Base-by-base conservation (phyloP, 495 filamentous ascomycete species). In the Aspergillus baeticus region DNA sequence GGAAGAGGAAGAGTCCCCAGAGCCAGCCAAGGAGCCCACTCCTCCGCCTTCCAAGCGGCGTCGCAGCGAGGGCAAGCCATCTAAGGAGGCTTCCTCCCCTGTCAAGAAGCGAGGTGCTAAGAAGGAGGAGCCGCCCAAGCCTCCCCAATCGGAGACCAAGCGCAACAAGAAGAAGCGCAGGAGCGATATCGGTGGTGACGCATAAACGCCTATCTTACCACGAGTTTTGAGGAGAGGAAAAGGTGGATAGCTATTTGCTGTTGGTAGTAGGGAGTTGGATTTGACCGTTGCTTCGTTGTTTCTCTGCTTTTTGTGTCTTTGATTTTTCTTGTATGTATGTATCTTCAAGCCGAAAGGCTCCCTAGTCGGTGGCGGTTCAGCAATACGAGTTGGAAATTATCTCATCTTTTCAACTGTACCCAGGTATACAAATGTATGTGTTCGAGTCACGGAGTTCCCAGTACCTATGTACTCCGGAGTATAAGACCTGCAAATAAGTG, bases 101-200 rank as follows among this genome's bases (percentile, higher is more conserved):
- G 36, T 43, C n/a, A 76, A 74, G 64, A 76, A 72, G 63, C 67
- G 69, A 39, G 61, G 71, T 35, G 53, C 62, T 4, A 76, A 77
- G 60, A 76, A 79, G 58, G 76, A 81, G 37, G 71, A 23, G 77
- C 74, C 47, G 71, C 82, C 77, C 70, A 87, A 87, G 77, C 47
- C 78, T 10, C 65, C 75, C 17, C 72, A 72, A 14, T 54, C 60
- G 4, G 78, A 84, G 51, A 62, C 60, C 47, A 83, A 82, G 81
- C 74, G 76, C 63, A 36, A 22, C 10, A 73, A 73, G 57, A 87
- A 86, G 80, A 90, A 89, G 83, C 84, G 86, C 67, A 88, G 87
- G 81, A 81, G 79, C 62, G 76, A 78, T 57, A 71, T 55, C 22
- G 60, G 43, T 37, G 64, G 54, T 22, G 64, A 69, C 2, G 66